Evolutionary conservation across 1,284 basidiomycete species (phyloP).

Genomic region (Malassezia sp.): DNA sequence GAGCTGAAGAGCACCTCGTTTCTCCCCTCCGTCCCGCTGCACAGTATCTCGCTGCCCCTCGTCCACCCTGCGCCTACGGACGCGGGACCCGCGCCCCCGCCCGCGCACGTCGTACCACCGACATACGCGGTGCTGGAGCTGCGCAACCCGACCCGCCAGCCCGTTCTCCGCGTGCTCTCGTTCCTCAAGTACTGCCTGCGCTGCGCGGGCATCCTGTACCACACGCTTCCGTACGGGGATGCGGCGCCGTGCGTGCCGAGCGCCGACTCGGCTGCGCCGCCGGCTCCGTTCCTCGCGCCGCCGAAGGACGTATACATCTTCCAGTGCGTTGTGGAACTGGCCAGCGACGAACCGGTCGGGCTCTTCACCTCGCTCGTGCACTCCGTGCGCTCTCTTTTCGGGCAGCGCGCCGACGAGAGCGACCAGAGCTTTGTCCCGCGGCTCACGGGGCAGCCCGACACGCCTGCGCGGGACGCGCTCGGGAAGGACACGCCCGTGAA

Average conservation of each 20-base stretch:
- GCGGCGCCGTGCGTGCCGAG: neutral
- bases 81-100: neutral
- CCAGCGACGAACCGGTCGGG: slow-evolving; percentile 4
- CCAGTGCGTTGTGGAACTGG: slow-evolving; percentile 15
- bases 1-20: slow-evolving; percentile 52
- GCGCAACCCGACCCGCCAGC: slow-evolving; percentile 36
- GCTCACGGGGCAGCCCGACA: neutral
- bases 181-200: slow-evolving; percentile 50
- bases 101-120: neutral
- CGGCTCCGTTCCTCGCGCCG: neutral
- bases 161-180: slow-evolving; percentile 26
- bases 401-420: slow-evolving; percentile 1
- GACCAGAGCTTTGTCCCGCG: slow-evolving; percentile 6
- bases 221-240: slow-evolving; percentile 21
- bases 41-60: slow-evolving; percentile 49
- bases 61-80: slow-evolving; percentile 3
- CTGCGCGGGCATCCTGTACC: slow-evolving; percentile 52
- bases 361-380: slow-evolving; percentile 1
- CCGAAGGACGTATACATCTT: neutral
- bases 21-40: slow-evolving; percentile 48
- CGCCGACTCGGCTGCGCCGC: neutral
- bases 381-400: slow-evolving; percentile 7
- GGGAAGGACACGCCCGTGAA: slow-evolving; percentile 7
- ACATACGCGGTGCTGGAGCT: slow-evolving; percentile 15
- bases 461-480: neutral